These are phyloP conservation scores for Colletotrichum sp. DNA, from an alignment of 2,329 filamentous ascomycete species.

Conservation along the genomic window DNA sequence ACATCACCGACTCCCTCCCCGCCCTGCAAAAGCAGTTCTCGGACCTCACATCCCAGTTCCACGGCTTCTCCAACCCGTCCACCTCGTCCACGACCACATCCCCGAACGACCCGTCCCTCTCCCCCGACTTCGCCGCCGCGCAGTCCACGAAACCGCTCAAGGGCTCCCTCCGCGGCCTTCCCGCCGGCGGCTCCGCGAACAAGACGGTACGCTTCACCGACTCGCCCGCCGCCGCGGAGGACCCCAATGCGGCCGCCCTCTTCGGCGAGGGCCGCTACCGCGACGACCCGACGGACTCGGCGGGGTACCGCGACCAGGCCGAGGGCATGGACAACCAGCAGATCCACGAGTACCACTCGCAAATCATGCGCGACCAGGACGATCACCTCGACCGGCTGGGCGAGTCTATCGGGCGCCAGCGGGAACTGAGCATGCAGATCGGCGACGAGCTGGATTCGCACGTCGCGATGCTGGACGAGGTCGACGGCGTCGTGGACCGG, in stretches of 20 bases:
- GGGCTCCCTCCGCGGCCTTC: conserved; percentile 33
- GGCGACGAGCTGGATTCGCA: conserved; percentile 95
- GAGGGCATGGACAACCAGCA: conserved; percentile 76
- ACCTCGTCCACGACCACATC: conserved; percentile 57
- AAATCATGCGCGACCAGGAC: conserved; percentile 87
- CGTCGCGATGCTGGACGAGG: conserved; percentile 85
- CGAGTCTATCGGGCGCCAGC: conserved; percentile 84
- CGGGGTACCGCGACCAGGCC: conserved; percentile 65
- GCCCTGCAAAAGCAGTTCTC: conserved; percentile 75
- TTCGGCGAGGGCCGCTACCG: conserved; percentile 63
- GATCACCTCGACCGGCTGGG: conserved; percentile 89
- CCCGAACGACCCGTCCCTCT: conserved; percentile 69
- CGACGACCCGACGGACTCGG: conserved; percentile 66
- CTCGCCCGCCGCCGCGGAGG: conserved; percentile 50
- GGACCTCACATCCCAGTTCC: conserved; percentile 82
- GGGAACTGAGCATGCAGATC: conserved; percentile 94
- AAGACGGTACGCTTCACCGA: conserved; percentile 92
- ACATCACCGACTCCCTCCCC: conserved; percentile 68
- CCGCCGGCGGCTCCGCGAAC: conserved; percentile 38
- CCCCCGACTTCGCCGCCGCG: conserved; percentile 69
- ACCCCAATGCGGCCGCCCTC: conserved; percentile 48
- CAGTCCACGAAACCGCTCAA: conserved; percentile 40
- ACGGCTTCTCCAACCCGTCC: conserved; percentile 62
- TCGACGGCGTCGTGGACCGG: conserved; percentile 81
- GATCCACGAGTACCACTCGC: conserved; percentile 83